phyloP scores from a whole-genome alignment of 2,329 filamentous ascomycete species.

The Lasiodiplodia sp. region DNA sequence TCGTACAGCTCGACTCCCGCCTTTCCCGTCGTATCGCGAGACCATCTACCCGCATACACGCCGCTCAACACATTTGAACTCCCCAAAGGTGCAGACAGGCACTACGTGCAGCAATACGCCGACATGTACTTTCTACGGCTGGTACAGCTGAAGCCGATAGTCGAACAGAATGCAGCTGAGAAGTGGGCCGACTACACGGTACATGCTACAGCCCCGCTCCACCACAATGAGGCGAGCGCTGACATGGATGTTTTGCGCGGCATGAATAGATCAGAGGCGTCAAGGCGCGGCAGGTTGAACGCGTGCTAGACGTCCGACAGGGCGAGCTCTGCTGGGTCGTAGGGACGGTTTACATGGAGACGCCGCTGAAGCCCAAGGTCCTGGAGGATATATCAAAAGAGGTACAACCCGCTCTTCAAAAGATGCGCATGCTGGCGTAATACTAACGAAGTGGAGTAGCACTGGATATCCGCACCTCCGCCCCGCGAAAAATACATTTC shows the following conservation, averaged over 20 bases:
- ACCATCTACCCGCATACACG: slow-evolving; percentile 68
- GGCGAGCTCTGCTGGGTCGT: slow-evolving; percentile 95
- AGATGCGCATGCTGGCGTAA: background rate
- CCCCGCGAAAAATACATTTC: slow-evolving; percentile 78
- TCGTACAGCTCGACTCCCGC: slow-evolving; percentile 12
- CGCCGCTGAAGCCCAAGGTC: slow-evolving; percentile 95
- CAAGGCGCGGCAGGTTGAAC: slow-evolving; percentile 75
- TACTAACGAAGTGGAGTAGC: slow-evolving; percentile 56
- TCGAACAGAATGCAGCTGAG: slow-evolving; percentile 75
- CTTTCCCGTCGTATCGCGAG: slow-evolving; percentile 22
- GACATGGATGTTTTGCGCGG: background rate
- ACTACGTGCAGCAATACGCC: slow-evolving; percentile 94
- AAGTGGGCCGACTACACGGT: slow-evolving; percentile 78
- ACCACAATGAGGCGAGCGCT: background rate
- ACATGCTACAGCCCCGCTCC: slow-evolving; percentile 31
- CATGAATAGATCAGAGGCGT: slow-evolving; percentile 70
- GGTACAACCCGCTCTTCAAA: slow-evolving; percentile 52
- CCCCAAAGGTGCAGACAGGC: slow-evolving; percentile 65
- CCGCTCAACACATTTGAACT: slow-evolving; percentile 78
- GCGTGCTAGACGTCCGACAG: slow-evolving; percentile 94
- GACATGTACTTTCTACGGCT: slow-evolving; percentile 98
- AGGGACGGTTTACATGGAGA: slow-evolving; percentile 96
- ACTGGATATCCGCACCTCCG: slow-evolving; percentile 86
- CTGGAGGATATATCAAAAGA: slow-evolving; percentile 94
- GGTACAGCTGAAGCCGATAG: slow-evolving; percentile 82